Evolutionary conservation across 192 early-diverging fungal genomes (phyloP).

Genomic region (Diversispora eburnea): DNA sequence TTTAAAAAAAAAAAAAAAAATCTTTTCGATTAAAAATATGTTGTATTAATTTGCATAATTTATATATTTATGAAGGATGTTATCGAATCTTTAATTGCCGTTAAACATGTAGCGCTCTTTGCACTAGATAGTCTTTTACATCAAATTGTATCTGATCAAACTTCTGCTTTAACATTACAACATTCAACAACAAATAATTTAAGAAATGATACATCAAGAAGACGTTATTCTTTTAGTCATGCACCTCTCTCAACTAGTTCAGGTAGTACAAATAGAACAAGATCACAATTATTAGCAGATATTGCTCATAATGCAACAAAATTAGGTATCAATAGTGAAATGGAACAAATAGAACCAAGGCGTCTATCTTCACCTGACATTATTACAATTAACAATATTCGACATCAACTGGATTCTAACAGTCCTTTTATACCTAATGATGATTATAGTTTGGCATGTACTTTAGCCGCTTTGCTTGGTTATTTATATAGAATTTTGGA

Average conservation of each 20-base stretch:
- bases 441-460: slow-evolving; percentile 55
- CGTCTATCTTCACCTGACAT: slow-evolving; percentile 10
- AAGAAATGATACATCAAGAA: slow-evolving; percentile 1
- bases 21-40: not conserved
- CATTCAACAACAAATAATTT: slow-evolving; percentile 4
- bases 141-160: slow-evolving; percentile 41
- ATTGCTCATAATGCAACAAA: slow-evolving; percentile 29
- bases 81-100: slow-evolving; percentile 44
- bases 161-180: slow-evolving; percentile 9
- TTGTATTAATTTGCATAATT: not conserved
- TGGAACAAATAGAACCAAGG: slow-evolving; percentile 6
- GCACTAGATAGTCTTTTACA: slow-evolving; percentile 48
- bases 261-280: not conserved
- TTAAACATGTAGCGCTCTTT: slow-evolving; percentile 49
- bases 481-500: slow-evolving; percentile 51
- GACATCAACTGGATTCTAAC: slow-evolving; percentile 24
- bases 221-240: not conserved
- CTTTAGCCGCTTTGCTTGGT: slow-evolving; percentile 50
- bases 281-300: slow-evolving; percentile 25
- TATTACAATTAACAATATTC: slow-evolving; percentile 12
- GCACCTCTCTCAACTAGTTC: not conserved
- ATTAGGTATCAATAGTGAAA: slow-evolving; percentile 20
- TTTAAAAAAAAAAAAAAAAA: too few species aligned
- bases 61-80: slow-evolving; percentile 35
- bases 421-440: slow-evolving; percentile 36